Conservation (phyloP, 495 filamentous ascomycete species). For the Beverwykella pulmonaria region DNA sequence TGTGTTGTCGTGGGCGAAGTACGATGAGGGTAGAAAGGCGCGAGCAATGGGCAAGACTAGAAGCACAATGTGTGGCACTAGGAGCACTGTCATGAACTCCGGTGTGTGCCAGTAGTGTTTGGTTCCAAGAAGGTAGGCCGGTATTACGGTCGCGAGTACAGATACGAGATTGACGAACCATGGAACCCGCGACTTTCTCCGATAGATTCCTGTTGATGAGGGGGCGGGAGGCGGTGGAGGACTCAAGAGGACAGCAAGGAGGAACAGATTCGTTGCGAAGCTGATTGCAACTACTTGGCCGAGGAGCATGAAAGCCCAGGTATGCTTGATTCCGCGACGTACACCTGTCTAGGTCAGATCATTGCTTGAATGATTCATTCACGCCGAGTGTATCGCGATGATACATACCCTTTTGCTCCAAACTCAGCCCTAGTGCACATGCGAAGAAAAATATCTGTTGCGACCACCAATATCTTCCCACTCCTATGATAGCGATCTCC, state of each 20-base stretch:
- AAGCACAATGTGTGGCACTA: slow-evolving; percentile 34
- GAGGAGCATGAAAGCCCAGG: slow-evolving; percentile 45
- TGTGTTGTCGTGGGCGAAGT: slow-evolving; percentile 6
- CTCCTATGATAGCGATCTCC: slow-evolving; percentile 30
- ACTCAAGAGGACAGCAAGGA: slow-evolving; percentile 34
- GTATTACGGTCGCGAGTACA: slow-evolving; percentile 9
- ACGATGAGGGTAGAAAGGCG: slow-evolving; percentile 16
- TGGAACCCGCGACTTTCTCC: slow-evolving; percentile 24
- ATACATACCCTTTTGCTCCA: slow-evolving; percentile 31
- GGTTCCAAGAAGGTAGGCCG: slow-evolving; percentile 17
- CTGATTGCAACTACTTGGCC: slow-evolving; percentile 44
- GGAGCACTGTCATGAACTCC: slow-evolving; percentile 27
- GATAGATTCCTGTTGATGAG: background rate
- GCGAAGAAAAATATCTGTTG: slow-evolving; percentile 40
- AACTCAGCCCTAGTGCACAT: slow-evolving; percentile 18
- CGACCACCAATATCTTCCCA: slow-evolving; percentile 37
- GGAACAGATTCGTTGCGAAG: slow-evolving; percentile 46
- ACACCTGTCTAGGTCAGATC: slow-evolving; percentile 30
- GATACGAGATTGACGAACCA: slow-evolving; percentile 21
- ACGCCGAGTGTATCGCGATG: no score
- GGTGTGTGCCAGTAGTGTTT: slow-evolving; percentile 17
- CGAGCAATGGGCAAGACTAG: slow-evolving; percentile 26
- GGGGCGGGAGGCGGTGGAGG: slow-evolving; percentile 7
- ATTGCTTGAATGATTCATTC: background rate
- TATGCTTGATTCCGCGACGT: slow-evolving; percentile 35